Conservation (phyloP, 352 stramenopile species). For the Elongisporangium prolatum region DNA sequence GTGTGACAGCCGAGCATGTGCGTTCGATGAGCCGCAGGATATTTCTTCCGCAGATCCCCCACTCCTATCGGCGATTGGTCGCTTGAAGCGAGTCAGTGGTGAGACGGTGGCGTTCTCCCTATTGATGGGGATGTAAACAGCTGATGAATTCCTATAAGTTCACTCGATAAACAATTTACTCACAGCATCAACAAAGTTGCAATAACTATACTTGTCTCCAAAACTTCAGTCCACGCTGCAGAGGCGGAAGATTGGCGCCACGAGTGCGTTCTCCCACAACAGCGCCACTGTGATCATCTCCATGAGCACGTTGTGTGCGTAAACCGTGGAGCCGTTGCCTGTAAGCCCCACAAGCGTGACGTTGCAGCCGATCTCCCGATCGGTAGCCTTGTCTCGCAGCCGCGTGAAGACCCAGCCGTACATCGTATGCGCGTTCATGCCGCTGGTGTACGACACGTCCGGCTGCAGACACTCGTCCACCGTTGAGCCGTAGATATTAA, state of each 20-base stretch:
- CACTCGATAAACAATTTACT: too few species aligned
- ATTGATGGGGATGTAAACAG: too few species aligned
- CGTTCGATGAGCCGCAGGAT: too few species aligned
- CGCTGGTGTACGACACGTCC: conserved; percentile 10
- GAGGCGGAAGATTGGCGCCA: conserved; percentile 13
- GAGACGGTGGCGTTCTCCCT: too few species aligned
- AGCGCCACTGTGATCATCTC: conserved; percentile 27
- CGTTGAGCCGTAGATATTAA: conserved; percentile 20
- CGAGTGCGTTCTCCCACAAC: conserved; percentile 24
- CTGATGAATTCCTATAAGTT: too few species aligned
- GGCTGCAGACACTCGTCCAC: conserved; percentile 17
- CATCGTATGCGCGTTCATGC: conserved; percentile 18
- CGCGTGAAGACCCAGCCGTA: conserved; percentile 22
- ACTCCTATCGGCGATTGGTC: too few species aligned
- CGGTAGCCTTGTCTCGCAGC: neutral
- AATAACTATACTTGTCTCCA: too few species aligned
- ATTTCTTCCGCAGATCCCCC: too few species aligned
- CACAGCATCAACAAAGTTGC: too few species aligned
- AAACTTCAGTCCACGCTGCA: too few species aligned
- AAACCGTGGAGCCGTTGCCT: conserved; percentile 17
- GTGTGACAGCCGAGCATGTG: too few species aligned
- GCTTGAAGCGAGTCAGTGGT: too few species aligned
- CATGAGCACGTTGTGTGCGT: conserved; percentile 29
- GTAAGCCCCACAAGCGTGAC: conserved; percentile 22
- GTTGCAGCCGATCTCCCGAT: conserved; percentile 11